These are phyloP conservation scores for Serpula lacrymans DNA, from an alignment of 768 basidiomycete species.

Conservation along the genomic window DNA sequence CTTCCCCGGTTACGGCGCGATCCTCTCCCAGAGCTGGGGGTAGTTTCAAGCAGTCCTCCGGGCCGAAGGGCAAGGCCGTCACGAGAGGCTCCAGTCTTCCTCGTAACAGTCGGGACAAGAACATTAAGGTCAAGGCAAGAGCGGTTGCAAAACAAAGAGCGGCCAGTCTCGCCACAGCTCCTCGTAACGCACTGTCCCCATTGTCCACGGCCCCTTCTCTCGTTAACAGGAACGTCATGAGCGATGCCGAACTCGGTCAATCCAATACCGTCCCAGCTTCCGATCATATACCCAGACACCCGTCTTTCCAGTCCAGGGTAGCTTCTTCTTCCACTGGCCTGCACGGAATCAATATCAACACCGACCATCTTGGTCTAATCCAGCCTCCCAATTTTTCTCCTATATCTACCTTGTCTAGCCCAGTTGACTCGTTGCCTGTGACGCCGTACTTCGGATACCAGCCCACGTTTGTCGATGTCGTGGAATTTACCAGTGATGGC, in stretches of 20 bases:
- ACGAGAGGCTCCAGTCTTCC: neutral
- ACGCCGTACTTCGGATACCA: conserved; percentile 5
- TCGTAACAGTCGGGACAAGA: neutral
- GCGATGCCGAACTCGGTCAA: neutral
- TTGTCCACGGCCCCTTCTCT: neutral
- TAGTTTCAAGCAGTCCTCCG: neutral
- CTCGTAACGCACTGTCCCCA: too few relatives aligned
- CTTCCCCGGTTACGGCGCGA: conserved; percentile 4
- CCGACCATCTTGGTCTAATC: conserved; percentile 6
- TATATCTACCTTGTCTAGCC: neutral
- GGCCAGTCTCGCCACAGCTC: neutral
- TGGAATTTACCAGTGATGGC: conserved; percentile 13
- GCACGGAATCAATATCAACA: too few relatives aligned
- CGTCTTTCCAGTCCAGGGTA: too few relatives aligned
- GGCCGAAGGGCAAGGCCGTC: neutral
- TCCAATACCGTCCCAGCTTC: neutral
- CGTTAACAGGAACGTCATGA: neutral
- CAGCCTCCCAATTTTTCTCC: conserved; percentile 1
- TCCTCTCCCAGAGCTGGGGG: neutral
- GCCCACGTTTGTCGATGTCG: conserved; percentile 9
- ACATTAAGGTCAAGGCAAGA: neutral
- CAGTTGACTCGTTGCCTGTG: neutral
- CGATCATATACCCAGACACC: neutral
- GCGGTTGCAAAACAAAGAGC: neutral
- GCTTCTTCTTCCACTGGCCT: too few relatives aligned